Evolutionary conservation across 73 alveolate genomes (phyloP).

Genomic region (Stentor coeruleus): DNA sequence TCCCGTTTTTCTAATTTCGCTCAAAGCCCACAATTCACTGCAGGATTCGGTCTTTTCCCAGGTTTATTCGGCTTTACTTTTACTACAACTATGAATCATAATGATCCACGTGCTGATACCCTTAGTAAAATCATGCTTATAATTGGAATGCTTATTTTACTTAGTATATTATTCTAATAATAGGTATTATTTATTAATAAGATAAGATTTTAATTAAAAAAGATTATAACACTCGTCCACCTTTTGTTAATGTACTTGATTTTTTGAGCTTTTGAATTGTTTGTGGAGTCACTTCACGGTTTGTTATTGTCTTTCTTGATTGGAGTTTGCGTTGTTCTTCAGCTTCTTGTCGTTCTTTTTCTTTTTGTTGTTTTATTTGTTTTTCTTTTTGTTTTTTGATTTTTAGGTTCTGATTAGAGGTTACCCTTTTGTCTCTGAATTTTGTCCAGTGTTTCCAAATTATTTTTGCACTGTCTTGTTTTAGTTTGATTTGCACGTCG

Average conservation of each 20-base stretch:
- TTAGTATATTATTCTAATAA: conserved; percentile 13
- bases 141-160: neutral
- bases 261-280: neutral
- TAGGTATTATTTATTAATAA: too few species aligned
- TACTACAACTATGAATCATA: neutral
- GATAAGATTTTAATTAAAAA: too few species aligned
- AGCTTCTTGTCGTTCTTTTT: too few species aligned
- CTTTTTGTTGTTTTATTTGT: too few species aligned
- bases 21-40: neutral
- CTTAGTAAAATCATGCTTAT: conserved; percentile 8
- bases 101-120: conserved; percentile 4
- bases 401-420: neutral
- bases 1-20: neutral
- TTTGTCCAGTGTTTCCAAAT: neutral
- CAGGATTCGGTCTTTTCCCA: conserved; percentile 21
- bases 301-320: neutral
- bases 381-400: neutral
- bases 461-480: neutral
- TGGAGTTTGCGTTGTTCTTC: neutral
- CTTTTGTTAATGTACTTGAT: neutral
- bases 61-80: conserved; percentile 1
- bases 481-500: neutral
- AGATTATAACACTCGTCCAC: too few species aligned
- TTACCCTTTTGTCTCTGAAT: neutral
- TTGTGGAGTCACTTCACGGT: neutral